Percentiles rank a stretch among this genome's conserved stretches.
These are phyloP conservation scores for Spiromastix sp. DNA, from an alignment of 2,329 filamentous ascomycete genomes.

Conservation along the genomic window DNA sequence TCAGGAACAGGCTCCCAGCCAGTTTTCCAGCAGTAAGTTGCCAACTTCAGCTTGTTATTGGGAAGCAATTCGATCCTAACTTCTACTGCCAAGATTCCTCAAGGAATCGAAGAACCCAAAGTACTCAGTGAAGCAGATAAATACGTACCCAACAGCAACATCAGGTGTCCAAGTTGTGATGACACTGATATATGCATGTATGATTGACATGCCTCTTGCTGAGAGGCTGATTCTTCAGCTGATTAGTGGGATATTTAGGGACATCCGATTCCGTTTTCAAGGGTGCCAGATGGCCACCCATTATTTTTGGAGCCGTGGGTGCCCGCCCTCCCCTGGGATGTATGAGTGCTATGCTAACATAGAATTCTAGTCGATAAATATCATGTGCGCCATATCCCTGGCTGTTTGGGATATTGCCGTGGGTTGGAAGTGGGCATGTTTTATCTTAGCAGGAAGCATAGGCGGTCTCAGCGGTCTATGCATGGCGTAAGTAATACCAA, in stretches of 20 bases:
- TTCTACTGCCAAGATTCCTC: constrained; percentile 19
- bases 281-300: constrained; percentile 53
- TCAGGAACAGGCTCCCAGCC: constrained; percentile 42
- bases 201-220: neutral
- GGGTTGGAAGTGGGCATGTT: constrained; percentile 55
- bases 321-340: constrained; percentile 13
- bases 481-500: constrained; percentile 34
- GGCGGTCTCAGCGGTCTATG: constrained; percentile 39
- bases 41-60: neutral
- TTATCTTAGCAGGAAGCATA: constrained; percentile 12
- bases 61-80: constrained; percentile 16
- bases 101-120: constrained; percentile 32
- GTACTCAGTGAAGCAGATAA: constrained; percentile 37
- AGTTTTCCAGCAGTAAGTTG: constrained; percentile 41
- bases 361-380: constrained; percentile 22
- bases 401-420: constrained; percentile 41
- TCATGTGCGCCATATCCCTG: constrained; percentile 35
- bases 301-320: constrained; percentile 41
- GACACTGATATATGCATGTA: constrained; percentile 52
- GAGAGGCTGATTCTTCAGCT: neutral
- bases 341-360: constrained; percentile 5
- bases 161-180: constrained; percentile 46
- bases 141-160: constrained; percentile 50
- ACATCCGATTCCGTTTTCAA: constrained; percentile 50
- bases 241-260: constrained; percentile 27